A percentile compares a stretch with the other conserved stretches of the same genome.
Conservation (phyloP, 306 rosid species). For the Ammopiptanthus mongolicus region DNA sequence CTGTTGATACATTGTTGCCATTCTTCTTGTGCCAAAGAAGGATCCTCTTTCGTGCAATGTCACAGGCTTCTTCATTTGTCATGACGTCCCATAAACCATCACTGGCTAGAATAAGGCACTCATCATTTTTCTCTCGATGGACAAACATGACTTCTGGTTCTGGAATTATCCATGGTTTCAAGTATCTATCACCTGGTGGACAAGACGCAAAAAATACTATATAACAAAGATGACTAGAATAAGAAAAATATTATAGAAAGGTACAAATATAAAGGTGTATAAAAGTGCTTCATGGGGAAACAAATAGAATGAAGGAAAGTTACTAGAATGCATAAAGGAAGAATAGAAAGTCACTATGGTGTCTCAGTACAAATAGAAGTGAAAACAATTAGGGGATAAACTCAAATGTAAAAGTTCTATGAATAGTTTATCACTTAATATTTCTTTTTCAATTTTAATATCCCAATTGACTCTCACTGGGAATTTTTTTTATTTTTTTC, state of each 20-base stretch:
- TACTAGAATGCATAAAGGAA: background rate
- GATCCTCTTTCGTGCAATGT: conserved; percentile 59
- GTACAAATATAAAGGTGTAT: background rate
- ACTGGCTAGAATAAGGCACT: conserved; percentile 70
- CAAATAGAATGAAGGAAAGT: background rate
- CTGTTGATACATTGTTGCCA: conserved; percentile 17
- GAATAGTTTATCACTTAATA: too few species aligned
- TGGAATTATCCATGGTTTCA: conserved; percentile 76
- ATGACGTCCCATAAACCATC: conserved; percentile 87
- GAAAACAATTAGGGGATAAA: too few species aligned
- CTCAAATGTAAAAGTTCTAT: too few species aligned
- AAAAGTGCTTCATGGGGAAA: background rate
- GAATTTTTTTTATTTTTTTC: too few species aligned
- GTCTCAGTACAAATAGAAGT: too few species aligned
- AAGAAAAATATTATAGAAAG: background rate
- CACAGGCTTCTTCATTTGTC: conserved; percentile 73
- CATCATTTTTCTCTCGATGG: conserved; percentile 52
- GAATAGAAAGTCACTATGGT: background rate
- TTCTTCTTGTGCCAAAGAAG: conserved; percentile 76
- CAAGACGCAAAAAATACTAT: background rate
- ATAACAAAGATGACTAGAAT: background rate
- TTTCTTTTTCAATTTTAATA: too few species aligned
- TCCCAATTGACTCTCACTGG: too few species aligned
- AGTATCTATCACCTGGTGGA: conserved; percentile 59
- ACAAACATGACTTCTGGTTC: conserved; percentile 59